Evolutionary conservation across 2,329 filamentous ascomycete species (phyloP).

Genomic region (Calycina herbarum): DNA sequence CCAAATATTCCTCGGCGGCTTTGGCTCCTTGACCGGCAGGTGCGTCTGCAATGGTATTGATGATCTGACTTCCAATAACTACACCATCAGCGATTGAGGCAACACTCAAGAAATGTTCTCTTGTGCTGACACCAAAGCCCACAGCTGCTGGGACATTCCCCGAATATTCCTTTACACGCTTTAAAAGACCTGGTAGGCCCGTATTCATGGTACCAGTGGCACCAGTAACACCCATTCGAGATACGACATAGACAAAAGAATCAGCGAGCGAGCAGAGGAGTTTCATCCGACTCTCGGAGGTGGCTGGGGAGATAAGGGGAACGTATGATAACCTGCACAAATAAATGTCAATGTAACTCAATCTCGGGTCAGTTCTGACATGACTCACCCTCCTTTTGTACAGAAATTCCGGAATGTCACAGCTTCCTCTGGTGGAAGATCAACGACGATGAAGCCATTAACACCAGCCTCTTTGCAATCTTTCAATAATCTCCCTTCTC

Average conservation of each 20-base stretch:
- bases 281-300: constrained; percentile 90
- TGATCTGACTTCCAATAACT: constrained; percentile 94
- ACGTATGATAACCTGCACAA: constrained; percentile 78
- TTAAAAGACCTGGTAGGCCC: constrained; percentile 77
- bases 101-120: constrained; percentile 88
- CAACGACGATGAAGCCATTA: constrained; percentile 96
- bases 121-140: constrained; percentile 93
- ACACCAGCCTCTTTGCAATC: constrained; percentile 83
- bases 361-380: neutral
- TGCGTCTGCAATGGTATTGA: constrained; percentile 74
- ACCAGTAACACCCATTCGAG: constrained; percentile 93
- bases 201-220: constrained; percentile 80
- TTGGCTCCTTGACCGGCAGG: constrained; percentile 64
- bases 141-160: constrained; percentile 88
- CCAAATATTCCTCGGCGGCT: constrained; percentile 83
- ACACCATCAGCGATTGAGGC: constrained; percentile 86
- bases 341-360: constrained; percentile 16
- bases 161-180: constrained; percentile 87
- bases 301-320: constrained; percentile 92
- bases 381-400: constrained; percentile 66
- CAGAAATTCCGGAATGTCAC: constrained; percentile 87
- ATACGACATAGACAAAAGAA: constrained; percentile 98
- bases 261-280: constrained; percentile 94
- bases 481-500: constrained; percentile 82
- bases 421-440: constrained; percentile 93